These are phyloP conservation scores for Daldinia grandis DNA, from an alignment of 495 filamentous ascomycete genomes.

Conservation along the genomic window DNA sequence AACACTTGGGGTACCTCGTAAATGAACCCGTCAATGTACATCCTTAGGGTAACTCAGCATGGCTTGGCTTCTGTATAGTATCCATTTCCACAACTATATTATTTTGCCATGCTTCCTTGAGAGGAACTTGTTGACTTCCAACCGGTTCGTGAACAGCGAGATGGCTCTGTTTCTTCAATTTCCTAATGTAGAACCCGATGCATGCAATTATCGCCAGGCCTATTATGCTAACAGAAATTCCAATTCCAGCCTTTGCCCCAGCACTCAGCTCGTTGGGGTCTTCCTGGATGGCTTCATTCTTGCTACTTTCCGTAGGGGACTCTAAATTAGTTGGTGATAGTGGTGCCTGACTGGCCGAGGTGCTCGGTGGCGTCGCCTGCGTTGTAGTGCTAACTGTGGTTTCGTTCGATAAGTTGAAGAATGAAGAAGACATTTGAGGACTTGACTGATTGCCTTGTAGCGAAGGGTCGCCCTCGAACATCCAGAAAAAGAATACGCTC, in stretches of 20 bases:
- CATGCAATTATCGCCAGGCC: neutral
- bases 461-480: constrained; percentile 12
- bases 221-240: neutral
- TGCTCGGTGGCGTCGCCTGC: neutral
- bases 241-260: neutral
- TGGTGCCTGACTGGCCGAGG: neutral
- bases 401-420: constrained; percentile 13
- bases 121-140: neutral
- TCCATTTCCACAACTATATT: neutral
- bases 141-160: neutral
- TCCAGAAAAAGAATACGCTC: constrained; percentile 25
- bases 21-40: neutral
- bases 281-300: neutral
- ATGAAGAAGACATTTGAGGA: constrained; percentile 6
- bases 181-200: neutral
- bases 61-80: neutral
- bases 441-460: constrained; percentile 7
- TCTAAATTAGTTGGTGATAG: neutral
- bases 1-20: neutral
- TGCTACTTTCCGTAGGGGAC: neutral
- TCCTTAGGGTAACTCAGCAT: neutral
- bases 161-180: neutral
- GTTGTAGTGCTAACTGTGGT: neutral
- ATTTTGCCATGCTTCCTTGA: neutral
- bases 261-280: neutral